Conservation (phyloP, 2,329 filamentous ascomycete genomes). For the Pseudogymnoascus sp. region DNA sequence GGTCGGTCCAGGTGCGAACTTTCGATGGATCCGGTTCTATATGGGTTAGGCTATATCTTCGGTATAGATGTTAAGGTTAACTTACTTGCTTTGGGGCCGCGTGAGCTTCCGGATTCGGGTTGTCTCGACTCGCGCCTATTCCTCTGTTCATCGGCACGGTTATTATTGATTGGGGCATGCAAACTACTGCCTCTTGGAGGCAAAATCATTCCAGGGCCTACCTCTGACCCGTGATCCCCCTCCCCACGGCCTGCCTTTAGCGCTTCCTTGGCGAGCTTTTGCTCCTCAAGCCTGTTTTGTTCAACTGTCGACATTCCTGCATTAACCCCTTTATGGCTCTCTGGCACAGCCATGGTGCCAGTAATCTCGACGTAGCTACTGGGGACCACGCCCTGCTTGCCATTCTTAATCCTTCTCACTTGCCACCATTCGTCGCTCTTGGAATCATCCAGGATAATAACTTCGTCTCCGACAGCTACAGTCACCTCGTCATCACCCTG, state of each 20-base stretch:
- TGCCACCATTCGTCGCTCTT: slow-evolving; percentile 99
- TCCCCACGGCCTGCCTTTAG: slow-evolving; percentile 52
- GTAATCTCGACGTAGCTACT: slow-evolving; percentile 92
- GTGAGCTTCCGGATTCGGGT: slow-evolving; percentile 46
- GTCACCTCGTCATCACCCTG: slow-evolving; percentile 96
- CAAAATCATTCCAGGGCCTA: slow-evolving; percentile 69
- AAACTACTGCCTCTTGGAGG: slow-evolving; percentile 76
- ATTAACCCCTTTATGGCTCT: slow-evolving; percentile 39
- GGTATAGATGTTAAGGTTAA: slow-evolving; percentile 17
- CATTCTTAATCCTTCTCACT: slow-evolving; percentile 80
- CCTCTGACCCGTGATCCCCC: slow-evolving; percentile 57
- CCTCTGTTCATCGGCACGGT: slow-evolving; percentile 63
- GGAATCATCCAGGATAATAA: slow-evolving; percentile 77
- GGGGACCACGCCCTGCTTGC: slow-evolving; percentile 90
- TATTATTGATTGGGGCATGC: slow-evolving; percentile 55
- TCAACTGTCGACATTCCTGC: slow-evolving; percentile 62
- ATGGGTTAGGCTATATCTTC: slow-evolving; percentile 6
- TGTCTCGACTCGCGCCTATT: slow-evolving; percentile 60
- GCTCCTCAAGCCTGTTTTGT: slow-evolving; percentile 71
- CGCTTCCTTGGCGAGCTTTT: slow-evolving; percentile 73
- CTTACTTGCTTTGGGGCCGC: slow-evolving; percentile 64
- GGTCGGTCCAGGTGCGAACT: slow-evolving; percentile 88
- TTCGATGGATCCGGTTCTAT: slow-evolving; percentile 75
- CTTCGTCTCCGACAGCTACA: slow-evolving; percentile 81
- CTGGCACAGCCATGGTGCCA: slow-evolving; percentile 49